Evolutionary conservation across 176 grass and related monocot species (phyloP), one percentile per base, ranked within the genome.

Genomic region (Alloteropsis semialata): DNA sequence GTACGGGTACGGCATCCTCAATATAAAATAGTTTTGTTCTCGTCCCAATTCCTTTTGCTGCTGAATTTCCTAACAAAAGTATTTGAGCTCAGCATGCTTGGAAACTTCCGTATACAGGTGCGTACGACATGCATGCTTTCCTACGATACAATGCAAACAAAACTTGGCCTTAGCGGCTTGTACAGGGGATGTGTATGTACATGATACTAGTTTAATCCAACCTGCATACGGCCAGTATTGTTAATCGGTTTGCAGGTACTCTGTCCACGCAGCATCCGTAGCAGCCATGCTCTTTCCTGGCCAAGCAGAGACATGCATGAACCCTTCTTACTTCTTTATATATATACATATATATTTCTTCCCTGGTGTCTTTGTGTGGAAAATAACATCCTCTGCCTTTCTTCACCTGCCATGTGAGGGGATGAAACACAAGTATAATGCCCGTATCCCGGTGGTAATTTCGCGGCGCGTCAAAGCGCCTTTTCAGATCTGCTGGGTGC

Each of bases 371-470:
- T 42, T 41, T 41, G 64, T 18, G 30, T 29, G 30, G 30, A 28
- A 64, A 34, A 64, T 54, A 37, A 4, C 54, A 54, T 54, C 66
- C 63, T 17, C 22, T 51, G 18, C 58, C 45, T 62, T 65, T 30
- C 28, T 30, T 22, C 27, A 72, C 69, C 34, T 55, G 25, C 30
- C 16, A 21, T n/a, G 36, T 72, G 36, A 2, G 43, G 43, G 43
- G 10, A 45, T 45, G 43, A 46, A 46, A 46, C 55, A 13, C 8
- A 56, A 58, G 55, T 19, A 0, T 49, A 55, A 25, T 33, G 45
- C 76, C 3, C 56, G 82, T 89, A 69, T 89, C 76, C 51, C 1
- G 42, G 61, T 29, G 76, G 87, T 81, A 85, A 69, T 85, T 85
- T 81, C 69, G 51, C 69, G 15, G 39, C n/a, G 74, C 30, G 5